Conservation (phyloP, 129 eudicot species). For the Chrysanthemum seticuspe region DNA sequence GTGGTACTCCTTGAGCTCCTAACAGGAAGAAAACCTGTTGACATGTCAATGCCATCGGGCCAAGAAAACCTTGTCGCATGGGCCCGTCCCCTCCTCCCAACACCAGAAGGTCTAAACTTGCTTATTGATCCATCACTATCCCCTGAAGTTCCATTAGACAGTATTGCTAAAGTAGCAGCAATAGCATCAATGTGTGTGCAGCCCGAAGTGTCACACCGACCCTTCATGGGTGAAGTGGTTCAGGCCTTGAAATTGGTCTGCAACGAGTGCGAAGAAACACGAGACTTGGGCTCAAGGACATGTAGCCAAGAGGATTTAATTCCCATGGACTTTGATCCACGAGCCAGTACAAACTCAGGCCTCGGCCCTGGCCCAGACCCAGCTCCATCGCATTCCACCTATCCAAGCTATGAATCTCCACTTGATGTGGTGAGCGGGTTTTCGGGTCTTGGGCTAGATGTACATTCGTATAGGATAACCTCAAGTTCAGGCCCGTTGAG, state of each 20-base stretch:
- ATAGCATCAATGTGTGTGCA: constrained; percentile 99
- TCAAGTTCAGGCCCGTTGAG: constrained; percentile 79
- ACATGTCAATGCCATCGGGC: constrained; percentile 95
- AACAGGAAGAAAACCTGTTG: constrained; percentile 88
- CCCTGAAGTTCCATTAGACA: constrained; percentile 69
- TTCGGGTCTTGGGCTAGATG: constrained; percentile 48
- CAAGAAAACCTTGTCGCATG: constrained; percentile 85
- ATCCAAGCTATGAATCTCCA: constrained; percentile 35
- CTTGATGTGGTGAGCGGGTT: constrained; percentile 65
- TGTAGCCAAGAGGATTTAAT: constrained; percentile 58
- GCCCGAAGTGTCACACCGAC: constrained; percentile 94
- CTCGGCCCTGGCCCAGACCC: background rate
- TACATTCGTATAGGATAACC: constrained; percentile 51
- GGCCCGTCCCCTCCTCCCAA: constrained; percentile 89
- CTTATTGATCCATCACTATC: constrained; percentile 68
- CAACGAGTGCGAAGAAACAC: constrained; percentile 58
- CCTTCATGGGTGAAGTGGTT: constrained; percentile 98
- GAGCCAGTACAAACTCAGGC: constrained; percentile 35
- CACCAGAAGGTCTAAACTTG: constrained; percentile 57
- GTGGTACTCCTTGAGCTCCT: constrained; percentile 95
- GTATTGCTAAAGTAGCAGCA: constrained; percentile 89
- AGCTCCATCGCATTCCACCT: constrained; percentile 31
- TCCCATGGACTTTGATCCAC: constrained; percentile 44
- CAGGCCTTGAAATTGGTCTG: constrained; percentile 84
- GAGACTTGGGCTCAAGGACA: constrained; percentile 46